phyloP scores from a whole-genome alignment of 108 stramenopile species.

The Discostella stelligeroides region DNA sequence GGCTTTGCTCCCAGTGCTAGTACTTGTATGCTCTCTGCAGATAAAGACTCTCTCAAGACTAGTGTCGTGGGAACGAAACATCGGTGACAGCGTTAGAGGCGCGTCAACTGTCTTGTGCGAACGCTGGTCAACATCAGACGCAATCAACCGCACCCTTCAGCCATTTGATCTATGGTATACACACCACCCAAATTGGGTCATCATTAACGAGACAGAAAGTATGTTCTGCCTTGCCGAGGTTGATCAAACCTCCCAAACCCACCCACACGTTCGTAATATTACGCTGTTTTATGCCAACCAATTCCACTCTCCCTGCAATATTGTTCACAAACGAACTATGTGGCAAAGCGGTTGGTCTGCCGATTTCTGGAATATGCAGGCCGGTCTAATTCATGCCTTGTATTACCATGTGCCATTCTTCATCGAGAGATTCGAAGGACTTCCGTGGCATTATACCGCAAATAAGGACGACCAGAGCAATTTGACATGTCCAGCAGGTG shows the following conservation, averaged over 20 bases:
- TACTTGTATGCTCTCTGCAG: too few relatives aligned
- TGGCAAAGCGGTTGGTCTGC: conserved; percentile 37
- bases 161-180: conserved; percentile 38
- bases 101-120: too few relatives aligned
- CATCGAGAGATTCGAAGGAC: not conserved
- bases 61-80: too few relatives aligned
- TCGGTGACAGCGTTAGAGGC: too few relatives aligned
- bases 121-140: conserved; percentile 12
- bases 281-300: conserved; percentile 27
- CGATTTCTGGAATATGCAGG: conserved; percentile 26
- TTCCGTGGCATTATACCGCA: conserved; percentile 37
- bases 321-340: conserved; percentile 21
- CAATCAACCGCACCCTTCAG: conserved; percentile 29
- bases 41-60: too few relatives aligned
- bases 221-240: conserved; percentile 27
- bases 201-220: conserved; percentile 22
- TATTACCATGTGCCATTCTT: conserved; percentile 3
- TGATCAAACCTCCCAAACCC: not conserved
- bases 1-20: too few relatives aligned
- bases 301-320: conserved; percentile 18
- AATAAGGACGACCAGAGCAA: conserved; percentile 27
- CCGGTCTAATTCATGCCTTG: conserved; percentile 4
- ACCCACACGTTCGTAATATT: conserved; percentile 10
- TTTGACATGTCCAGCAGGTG: conserved; percentile 18
- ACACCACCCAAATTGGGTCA: conserved; percentile 38